Evolutionary conservation across 2,329 filamentous ascomycete genomes (phyloP).

Genomic region (Fusarium agapanthi): DNA sequence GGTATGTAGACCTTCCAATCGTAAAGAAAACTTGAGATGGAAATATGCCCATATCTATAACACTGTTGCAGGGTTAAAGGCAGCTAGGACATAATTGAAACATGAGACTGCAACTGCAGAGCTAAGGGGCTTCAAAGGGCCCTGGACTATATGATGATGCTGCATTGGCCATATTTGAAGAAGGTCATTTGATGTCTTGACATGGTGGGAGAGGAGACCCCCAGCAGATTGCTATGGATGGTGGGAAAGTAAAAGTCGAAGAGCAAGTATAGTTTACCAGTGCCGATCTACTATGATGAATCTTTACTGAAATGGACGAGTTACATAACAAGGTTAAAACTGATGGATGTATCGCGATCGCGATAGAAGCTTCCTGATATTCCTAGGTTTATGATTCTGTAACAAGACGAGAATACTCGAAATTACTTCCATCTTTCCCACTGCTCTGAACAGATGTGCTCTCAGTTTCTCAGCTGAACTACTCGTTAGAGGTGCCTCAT

Average conservation of each 20-base stretch:
- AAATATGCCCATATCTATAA: background rate
- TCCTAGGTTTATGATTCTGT: background rate
- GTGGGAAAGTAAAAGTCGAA: too few relatives aligned
- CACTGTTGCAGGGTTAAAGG: background rate
- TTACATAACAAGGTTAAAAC: background rate
- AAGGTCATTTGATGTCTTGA: background rate
- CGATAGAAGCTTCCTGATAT: too few relatives aligned
- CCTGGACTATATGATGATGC: background rate
- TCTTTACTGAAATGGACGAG: background rate
- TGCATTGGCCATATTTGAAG: background rate
- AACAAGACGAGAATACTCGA: too few relatives aligned
- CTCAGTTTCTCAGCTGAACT: background rate
- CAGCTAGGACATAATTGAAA: background rate
- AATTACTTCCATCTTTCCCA: background rate
- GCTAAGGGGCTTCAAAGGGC: background rate
- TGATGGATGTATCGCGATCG: background rate
- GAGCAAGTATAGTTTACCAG: background rate
- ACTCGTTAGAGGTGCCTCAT: background rate
- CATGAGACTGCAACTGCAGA: background rate
- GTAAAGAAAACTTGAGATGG: background rate
- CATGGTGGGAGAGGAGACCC: background rate
- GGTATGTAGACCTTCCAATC: background rate
- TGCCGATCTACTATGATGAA: too few relatives aligned
- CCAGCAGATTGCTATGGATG: background rate
- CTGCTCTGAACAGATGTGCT: background rate